Percentiles rank a stretch among this genome's conserved stretches.
Conservation (phyloP, 2,329 filamentous ascomycete genomes). For the Geoglossum cookeanum region DNA sequence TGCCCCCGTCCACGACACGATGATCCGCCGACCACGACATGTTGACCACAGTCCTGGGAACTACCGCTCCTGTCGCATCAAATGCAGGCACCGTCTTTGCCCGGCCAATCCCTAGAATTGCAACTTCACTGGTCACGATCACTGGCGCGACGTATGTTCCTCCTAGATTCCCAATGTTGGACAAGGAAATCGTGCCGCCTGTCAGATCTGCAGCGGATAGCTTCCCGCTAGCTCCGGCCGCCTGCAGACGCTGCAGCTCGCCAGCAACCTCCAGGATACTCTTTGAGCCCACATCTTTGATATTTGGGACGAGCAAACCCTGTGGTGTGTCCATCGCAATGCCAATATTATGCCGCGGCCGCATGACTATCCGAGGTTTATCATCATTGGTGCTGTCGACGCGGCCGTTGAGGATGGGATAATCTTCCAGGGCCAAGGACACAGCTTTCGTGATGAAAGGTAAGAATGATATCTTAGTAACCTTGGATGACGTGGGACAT, state of each 20-base stretch:
- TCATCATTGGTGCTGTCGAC: constrained; percentile 42
- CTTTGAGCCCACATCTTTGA: constrained; percentile 61
- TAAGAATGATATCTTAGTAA: constrained; percentile 65
- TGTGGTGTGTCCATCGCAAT: constrained; percentile 85
- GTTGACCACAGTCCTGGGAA: constrained; percentile 64
- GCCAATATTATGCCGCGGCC: constrained; percentile 81
- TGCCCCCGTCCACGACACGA: constrained; percentile 82
- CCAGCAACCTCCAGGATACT: constrained; percentile 61
- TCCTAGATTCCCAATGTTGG: constrained; percentile 89
- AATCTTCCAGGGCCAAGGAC: constrained; percentile 62
- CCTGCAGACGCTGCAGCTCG: constrained; percentile 56
- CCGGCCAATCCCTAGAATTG: constrained; percentile 75
- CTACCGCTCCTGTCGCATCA: constrained; percentile 27
- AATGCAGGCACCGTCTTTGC: constrained; percentile 70
- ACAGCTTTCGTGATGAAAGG: constrained; percentile 94
- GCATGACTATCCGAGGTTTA: constrained; percentile 51
- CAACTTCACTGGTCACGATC: constrained; percentile 77
- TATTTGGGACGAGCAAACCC: constrained; percentile 78
- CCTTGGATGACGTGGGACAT: constrained; percentile 20
- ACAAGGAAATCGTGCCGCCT: constrained; percentile 85
- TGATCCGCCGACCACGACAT: constrained; percentile 97
- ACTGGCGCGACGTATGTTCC: constrained; percentile 84
- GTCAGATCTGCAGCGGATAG: constrained; percentile 56
- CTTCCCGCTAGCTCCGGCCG: constrained; percentile 53
- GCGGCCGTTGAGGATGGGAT: constrained; percentile 73